These are phyloP conservation scores for Ophiocordyceps robertsii DNA, from an alignment of 2,329 filamentous ascomycete genomes.

Conservation along the genomic window DNA sequence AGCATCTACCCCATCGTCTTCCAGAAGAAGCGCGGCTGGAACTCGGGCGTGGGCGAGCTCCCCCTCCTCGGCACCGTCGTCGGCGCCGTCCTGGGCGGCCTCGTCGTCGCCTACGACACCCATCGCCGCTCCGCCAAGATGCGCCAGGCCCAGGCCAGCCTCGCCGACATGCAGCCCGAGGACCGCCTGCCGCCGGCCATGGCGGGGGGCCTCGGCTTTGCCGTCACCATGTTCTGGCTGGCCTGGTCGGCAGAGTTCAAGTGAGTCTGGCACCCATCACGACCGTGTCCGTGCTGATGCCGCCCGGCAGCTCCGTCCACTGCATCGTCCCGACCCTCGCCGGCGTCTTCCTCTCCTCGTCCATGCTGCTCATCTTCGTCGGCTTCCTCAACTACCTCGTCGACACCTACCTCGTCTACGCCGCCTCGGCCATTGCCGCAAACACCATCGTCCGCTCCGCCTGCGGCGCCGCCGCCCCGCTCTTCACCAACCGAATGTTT, in stretches of 20 bases:
- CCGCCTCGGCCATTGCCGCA: slow-evolving; percentile 50
- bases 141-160: too few species aligned
- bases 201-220: slow-evolving; percentile 35
- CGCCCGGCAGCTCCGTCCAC: slow-evolving; percentile 32
- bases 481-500: slow-evolving; percentile 49
- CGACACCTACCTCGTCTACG: slow-evolving; percentile 40
- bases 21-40: slow-evolving; percentile 38
- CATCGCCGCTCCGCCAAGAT: too few species aligned
- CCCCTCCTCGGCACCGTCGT: slow-evolving; percentile 35
- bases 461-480: slow-evolving; percentile 44
- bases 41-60: slow-evolving; percentile 35
- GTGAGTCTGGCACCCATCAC: slow-evolving; percentile 16
- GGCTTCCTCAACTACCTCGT: slow-evolving; percentile 40
- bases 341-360: slow-evolving; percentile 19
- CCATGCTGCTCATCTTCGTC: slow-evolving; percentile 33
- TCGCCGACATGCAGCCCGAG: slow-evolving; percentile 25
- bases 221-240: slow-evolving; percentile 48
- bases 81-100: slow-evolving; percentile 29
- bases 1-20: slow-evolving; percentile 43
- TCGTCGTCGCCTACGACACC: too few species aligned
- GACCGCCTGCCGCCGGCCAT: slow-evolving; percentile 48
- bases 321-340: slow-evolving; percentile 36
- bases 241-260: slow-evolving; percentile 42
- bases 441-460: slow-evolving; percentile 45
- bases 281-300: too few species aligned